A percentile compares a stretch with the other conserved stretches of the same genome.
Evolutionary conservation across 495 filamentous ascomycete species (phyloP).

Genomic region (Patellaria atrata): DNA sequence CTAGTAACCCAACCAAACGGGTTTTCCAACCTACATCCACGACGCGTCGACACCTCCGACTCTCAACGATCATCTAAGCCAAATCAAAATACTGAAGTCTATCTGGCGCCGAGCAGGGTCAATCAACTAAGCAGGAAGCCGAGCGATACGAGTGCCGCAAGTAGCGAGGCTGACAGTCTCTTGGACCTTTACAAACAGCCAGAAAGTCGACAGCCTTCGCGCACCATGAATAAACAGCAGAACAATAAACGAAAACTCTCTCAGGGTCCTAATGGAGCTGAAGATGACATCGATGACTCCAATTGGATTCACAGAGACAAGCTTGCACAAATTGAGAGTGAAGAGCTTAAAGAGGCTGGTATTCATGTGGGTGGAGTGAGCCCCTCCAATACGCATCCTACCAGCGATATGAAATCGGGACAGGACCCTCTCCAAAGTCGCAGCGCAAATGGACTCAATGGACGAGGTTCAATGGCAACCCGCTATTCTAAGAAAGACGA

Average conservation of each 20-base stretch:
- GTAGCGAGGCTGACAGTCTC: conserved; percentile 42
- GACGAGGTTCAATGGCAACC: too few relatives aligned
- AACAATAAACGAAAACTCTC: conserved; percentile 29
- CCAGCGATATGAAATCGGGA: conserved; percentile 18
- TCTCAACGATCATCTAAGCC: conserved; percentile 10
- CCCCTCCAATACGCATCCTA: conserved; percentile 42
- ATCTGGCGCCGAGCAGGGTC: conserved; percentile 12
- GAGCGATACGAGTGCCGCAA: conserved; percentile 37
- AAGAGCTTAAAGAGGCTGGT: conserved; percentile 84
- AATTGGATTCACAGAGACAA: conserved; percentile 97
- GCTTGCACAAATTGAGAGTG: conserved; percentile 79
- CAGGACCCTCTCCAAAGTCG: background rate
- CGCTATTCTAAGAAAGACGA: too few relatives aligned
- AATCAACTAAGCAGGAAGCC: conserved; percentile 26
- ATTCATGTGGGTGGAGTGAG: conserved; percentile 47
- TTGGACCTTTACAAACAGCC: conserved; percentile 38
- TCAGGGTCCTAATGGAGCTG: conserved; percentile 1
- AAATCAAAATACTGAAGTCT: conserved; percentile 14
- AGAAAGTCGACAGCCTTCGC: conserved; percentile 24
- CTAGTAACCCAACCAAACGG: conserved; percentile 18
- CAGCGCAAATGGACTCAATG: too few relatives aligned
- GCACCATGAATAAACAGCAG: conserved; percentile 20
- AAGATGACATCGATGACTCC: conserved; percentile 37
- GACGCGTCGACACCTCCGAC: conserved; percentile 10
- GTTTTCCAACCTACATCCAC: conserved; percentile 5